Percentiles rank a stretch among this genome's conserved stretches.
These are phyloP conservation scores for Alternaria sp. DNA, from an alignment of 2,329 filamentous ascomycete species.

Conservation along the genomic window DNA sequence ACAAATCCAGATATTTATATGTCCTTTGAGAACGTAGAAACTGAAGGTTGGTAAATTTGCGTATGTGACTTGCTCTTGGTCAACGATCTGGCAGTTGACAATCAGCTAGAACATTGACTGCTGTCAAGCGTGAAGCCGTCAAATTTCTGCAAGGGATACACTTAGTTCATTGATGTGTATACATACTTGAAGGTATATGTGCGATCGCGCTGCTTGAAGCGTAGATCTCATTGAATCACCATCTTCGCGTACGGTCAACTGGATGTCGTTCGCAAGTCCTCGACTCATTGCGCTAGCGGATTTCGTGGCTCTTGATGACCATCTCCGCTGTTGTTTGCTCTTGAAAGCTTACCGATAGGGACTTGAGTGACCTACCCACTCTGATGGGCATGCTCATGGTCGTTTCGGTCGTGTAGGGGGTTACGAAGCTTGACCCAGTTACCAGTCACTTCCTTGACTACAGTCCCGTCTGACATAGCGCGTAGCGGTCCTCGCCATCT, in stretches of 20 bases:
- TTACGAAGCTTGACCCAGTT: conserved; percentile 18
- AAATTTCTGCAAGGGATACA: accelerated
- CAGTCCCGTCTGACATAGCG: conserved; percentile 11
- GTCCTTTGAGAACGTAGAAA: not conserved
- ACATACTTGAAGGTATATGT: not conserved
- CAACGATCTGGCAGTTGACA: not conserved
- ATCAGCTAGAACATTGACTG: not conserved
- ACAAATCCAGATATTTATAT: not conserved
- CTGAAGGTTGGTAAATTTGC: not conserved
- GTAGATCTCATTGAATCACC: not conserved
- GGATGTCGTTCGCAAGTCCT: not conserved
- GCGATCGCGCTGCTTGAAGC: not conserved
- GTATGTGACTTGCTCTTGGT: not conserved
- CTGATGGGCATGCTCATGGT: not conserved
- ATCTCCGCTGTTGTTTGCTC: conserved; percentile 22
- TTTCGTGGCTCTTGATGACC: conserved; percentile 14
- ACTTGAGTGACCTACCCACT: not conserved
- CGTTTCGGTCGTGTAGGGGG: conserved; percentile 3
- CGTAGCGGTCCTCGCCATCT: conserved; percentile 1
- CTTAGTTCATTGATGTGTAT: not conserved
- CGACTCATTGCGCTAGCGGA: not conserved
- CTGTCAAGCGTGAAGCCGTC: not conserved
- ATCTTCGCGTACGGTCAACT: not conserved
- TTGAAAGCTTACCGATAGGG: conserved; percentile 6
- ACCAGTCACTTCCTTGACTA: conserved; percentile 17